phyloP scores from a whole-genome alignment of 305 asterid genomes.

The Solanum chacoense region DNA sequence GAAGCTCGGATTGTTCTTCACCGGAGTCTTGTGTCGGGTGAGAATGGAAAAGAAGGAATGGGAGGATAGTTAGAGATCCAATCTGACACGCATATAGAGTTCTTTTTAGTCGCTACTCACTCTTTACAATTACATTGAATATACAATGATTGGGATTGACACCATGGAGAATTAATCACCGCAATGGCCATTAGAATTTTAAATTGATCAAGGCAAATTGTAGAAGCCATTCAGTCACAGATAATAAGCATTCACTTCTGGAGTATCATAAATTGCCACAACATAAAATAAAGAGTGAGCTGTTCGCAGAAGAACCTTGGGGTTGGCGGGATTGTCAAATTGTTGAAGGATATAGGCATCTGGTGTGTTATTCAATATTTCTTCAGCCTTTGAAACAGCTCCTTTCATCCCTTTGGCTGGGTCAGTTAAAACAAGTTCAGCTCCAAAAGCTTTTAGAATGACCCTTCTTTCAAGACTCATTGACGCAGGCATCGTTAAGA shows the following conservation, averaged over 20 bases:
- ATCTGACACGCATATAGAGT: background rate
- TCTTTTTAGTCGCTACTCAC: background rate
- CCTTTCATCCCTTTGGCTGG: conserved; percentile 97
- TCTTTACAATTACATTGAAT: background rate
- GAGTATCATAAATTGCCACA: background rate
- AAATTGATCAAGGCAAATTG: background rate
- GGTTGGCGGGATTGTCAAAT: conserved; percentile 94
- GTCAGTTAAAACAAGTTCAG: conserved; percentile 81
- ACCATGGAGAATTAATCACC: background rate
- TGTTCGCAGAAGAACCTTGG: conserved; percentile 49
- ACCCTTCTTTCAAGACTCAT: conserved; percentile 99
- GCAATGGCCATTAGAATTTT: background rate
- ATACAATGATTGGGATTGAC: background rate
- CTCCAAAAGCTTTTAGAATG: conserved; percentile 94
- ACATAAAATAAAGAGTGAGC: background rate
- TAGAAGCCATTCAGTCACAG: background rate
- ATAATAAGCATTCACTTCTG: background rate
- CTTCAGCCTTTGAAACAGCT: conserved; percentile 90
- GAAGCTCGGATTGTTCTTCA: background rate
- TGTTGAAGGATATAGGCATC: conserved; percentile 90
- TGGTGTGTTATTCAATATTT: conserved; percentile 58
- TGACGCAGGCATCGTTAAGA: conserved; percentile 96
- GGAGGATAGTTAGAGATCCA: background rate
- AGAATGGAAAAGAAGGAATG: background rate
- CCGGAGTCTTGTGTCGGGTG: background rate